Base-by-base conservation (phyloP, 2,329 filamentous ascomycete species). In the Colletotrichum sp. region DNA sequence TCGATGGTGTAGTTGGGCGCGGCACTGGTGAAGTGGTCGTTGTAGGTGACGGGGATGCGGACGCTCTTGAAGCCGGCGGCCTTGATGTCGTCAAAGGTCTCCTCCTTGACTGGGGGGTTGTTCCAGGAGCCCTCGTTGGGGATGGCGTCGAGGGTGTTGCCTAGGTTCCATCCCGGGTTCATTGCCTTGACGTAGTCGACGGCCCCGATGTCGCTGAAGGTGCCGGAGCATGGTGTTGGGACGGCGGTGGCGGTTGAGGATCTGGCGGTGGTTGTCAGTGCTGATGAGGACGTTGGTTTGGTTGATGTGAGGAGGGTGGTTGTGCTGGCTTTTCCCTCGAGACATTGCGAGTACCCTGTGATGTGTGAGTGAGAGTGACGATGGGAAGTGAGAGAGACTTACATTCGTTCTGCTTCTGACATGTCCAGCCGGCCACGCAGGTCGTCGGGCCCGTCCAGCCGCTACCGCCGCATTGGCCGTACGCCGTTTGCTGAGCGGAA, bases 91-190 rank as follows among this genome's bases (percentile, higher is more conserved):
- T 89, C 85, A 72, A 93, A 90, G 0, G 89, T 91, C 2, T 81
- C 80, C 4, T 83, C 83, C 8, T 87, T 83, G 1, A 91, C 89
- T 0, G 88, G 86, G 0, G 87, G 84, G 72, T 92, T 92, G 78
- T 90, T 90, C 91, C 90, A 93, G 4, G 87, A 89, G 7, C 89
- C 90, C 80, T 93, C 91, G 65, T 87, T 84, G 7, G 76, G 76
- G 13, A 78, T 67, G 16, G 76, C 76, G n/a, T 78, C 91, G 34
- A 92, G 85, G 0, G 90, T 91, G 72, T 92, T 92, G 12, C 91
- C 91, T 10, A 92, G 78, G 77, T 92, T 92, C 91, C 91, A 92
- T 9, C 91, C 90, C 1, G 90, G 88, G 65, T 89, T 89, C 55
- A 91, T 84, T 10, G 84, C 86, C 7, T 85, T 84, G 64, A 91